Evolutionary conservation across 1,284 basidiomycete species (phyloP).

Genomic region (Pisolithus thermaeus): DNA sequence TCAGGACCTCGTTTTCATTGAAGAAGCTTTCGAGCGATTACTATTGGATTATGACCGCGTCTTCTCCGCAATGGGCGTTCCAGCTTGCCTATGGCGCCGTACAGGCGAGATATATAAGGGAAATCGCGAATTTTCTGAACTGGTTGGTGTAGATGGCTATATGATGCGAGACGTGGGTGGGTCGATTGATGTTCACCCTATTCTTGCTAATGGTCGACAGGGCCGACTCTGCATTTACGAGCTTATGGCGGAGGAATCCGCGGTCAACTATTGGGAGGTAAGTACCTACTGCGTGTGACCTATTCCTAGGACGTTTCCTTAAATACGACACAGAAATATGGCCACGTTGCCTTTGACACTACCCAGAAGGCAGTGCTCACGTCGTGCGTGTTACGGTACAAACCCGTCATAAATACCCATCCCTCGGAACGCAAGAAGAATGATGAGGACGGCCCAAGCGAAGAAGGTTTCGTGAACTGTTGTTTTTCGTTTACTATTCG

Average conservation of each 20-base stretch:
- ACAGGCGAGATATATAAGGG: conserved; percentile 99
- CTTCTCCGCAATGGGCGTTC: conserved; percentile 93
- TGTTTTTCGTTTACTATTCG: conserved; percentile 96
- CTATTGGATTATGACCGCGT: conserved; percentile 95
- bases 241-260: conserved; percentile 92
- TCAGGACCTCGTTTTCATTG: conserved; percentile 93
- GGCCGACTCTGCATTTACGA: conserved; percentile 96
- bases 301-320: not conserved
- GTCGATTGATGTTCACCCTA: conserved; percentile 9
- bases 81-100: conserved; percentile 93
- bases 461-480: conserved; percentile 80
- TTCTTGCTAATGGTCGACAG: conserved; percentile 26
- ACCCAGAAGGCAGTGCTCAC: conserved; percentile 89
- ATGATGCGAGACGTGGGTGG: conserved; percentile 70
- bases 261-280: conserved; percentile 98
- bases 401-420: conserved; percentile 43
- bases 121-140: conserved; percentile 89
- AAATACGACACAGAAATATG: conserved; percentile 66
- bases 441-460: conserved; percentile 28
- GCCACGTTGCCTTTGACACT: conserved; percentile 89
- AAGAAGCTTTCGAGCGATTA: conserved; percentile 94
- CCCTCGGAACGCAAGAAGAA: conserved; percentile 19
- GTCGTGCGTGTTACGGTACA: conserved; percentile 83
- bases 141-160: conserved; percentile 79
- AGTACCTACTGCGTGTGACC: conserved; percentile 20